Evolutionary conservation across 768 basidiomycete species (phyloP), one percentile per base, ranked within the genome.

Genomic region (Agaricus subrufescens): DNA sequence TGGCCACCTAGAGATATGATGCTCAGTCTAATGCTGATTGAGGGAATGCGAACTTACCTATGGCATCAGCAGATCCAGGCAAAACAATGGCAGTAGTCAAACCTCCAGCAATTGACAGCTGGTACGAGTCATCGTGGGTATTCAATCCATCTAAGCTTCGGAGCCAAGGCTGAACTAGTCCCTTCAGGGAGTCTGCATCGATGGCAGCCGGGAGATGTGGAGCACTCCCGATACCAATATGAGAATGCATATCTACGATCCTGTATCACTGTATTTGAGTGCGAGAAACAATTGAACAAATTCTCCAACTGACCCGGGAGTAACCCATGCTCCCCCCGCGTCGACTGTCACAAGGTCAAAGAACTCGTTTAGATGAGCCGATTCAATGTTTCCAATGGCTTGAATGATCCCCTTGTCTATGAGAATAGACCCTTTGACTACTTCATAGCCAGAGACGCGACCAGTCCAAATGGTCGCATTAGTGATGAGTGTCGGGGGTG

Each of bases 401-500:
- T 78, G 75, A 52, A 87, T 75, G 34, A 87, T 67, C 8, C 84
- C 85, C 38, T 74, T 76, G 53, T 85, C 80, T 19, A 91, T 69
- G 1, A 85, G 69, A 9, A 92, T 60, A 57, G 84, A 83, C 8
- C 84, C 84, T 23, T 71, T 65, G 31, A 87, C 60, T 25, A 85
- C 73, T 63, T 85, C 83, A 10, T 73, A 71, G 14, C 85, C 84
- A 46, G 79, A 72, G 31, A 68, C 65, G 51, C 71, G 72, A 42
- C 84, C 84, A 2, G 84, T 79, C 84, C 84, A 78, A 52, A 88
- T 74, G 44, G 81, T 88, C 19, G 85, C 91, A 63, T 93, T 91
- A 65, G 71, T 78, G 57, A 95, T 76, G 55, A 87, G 73, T 9
- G 82, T 82, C 1, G 87, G 70, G 12, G 71, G 71, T 3, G 90